phyloP scores from a whole-genome alignment of 1,284 basidiomycete species.

The Pisolithus thermaeus region DNA sequence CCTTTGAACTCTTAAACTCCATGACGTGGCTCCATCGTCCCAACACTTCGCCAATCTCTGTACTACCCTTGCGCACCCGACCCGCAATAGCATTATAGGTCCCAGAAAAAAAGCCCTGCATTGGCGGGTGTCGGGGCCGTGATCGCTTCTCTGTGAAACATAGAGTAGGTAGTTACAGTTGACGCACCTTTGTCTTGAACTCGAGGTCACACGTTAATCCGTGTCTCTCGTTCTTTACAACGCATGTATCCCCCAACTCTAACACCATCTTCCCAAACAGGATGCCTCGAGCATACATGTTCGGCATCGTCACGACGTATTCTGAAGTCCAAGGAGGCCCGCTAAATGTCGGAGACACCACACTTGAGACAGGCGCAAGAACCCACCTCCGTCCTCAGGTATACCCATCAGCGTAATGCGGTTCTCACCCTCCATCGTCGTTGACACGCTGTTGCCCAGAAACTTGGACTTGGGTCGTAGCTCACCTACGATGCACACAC shows the following conservation, averaged over 20 bases:
- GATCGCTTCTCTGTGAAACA: neutral
- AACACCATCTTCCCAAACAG: constrained; percentile 98
- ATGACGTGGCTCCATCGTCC: constrained; percentile 92
- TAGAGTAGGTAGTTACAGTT: neutral
- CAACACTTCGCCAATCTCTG: constrained; percentile 81
- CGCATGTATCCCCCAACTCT: constrained; percentile 89
- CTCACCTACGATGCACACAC: constrained; percentile 82
- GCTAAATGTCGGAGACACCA: too few relatives aligned
- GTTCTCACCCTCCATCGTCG: constrained; percentile 95
- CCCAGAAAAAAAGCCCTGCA: constrained; percentile 92
- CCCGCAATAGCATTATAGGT: constrained; percentile 92
- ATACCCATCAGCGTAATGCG: constrained; percentile 75
- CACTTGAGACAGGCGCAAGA: constrained; percentile 1
- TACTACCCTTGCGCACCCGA: constrained; percentile 60
- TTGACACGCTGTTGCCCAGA: constrained; percentile 93
- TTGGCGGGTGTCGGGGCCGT: neutral
- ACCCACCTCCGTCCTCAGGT: constrained; percentile 79
- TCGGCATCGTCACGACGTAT: constrained; percentile 90
- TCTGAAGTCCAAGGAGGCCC: constrained; percentile 35
- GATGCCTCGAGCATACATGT: constrained; percentile 97
- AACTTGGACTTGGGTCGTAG: constrained; percentile 95
- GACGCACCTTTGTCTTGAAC: constrained; percentile 89
- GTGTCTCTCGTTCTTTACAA: constrained; percentile 78
- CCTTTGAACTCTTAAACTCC: constrained; percentile 77
- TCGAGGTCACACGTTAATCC: constrained; percentile 82